Base-by-base conservation (phyloP, 2,329 filamentous ascomycete species). In the Penicillium sp. region DNA sequence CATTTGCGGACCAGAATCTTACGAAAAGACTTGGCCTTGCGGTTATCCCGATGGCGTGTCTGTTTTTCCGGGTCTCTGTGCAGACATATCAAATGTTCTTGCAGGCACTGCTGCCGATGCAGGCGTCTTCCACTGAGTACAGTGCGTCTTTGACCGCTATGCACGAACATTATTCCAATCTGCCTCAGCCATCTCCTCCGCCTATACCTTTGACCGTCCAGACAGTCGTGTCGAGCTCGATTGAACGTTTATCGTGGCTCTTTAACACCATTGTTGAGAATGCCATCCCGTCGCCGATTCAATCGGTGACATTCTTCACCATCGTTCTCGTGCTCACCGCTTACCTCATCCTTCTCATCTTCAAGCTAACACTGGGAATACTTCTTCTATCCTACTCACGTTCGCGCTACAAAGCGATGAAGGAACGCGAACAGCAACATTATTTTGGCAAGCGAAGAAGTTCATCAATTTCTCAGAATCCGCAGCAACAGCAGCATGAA, bases 61-160 rank as follows among this genome's bases (percentile, higher is more conserved):
- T 99, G 48, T 97, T 99, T 73, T 94, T 99, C 71, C 86, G 95
- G 45, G 91, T 95, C 47, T 92, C 90, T 1, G 83, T 97, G 45
- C 94, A 99, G 71, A 97, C 93, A 6, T 99, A 97, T 73, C 89
- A 97, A 74, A 97, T 97, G 93, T 96, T 97, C 68, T 82, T 97
- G 14, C 90, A 92, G 3, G 92, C 90, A 0, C 87, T 96, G 65
- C 81, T 97, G 33, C 88, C 91, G 0, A 83, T 88, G 8, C 89
- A 90, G 0, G 79, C 90, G 0, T 69, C 71, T 2, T 72, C 73
- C 3, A 63, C 63, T 9, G 62, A 63, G 26, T 66, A 67, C 35
- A 63, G 64, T 7, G 68, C 75, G 3, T 75, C 74, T 5, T 64
- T 78, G 8, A 67, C 74, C 8, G 73, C 74, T 2, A 77, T 78